A percentile compares a stretch with the other conserved stretches of the same genome.
phyloP scores from a whole-genome alignment of 116 monocot species.

The Papilionanthe hybrid region DNA sequence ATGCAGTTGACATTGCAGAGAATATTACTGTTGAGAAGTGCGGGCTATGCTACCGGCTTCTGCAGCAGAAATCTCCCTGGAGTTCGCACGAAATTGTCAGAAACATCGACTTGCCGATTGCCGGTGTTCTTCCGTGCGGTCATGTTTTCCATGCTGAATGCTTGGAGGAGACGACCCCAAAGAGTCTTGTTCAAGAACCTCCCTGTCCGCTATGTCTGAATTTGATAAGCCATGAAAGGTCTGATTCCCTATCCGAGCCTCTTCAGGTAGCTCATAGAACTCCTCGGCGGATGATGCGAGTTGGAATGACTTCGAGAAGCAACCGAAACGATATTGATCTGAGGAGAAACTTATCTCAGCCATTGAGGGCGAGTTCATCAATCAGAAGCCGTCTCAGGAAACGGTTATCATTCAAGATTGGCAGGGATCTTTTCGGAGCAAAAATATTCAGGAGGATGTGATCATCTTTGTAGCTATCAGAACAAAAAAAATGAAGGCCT shows the following conservation, averaged over 20 bases:
- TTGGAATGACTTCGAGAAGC: conserved; percentile 13
- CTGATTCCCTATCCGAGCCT: conserved; percentile 52
- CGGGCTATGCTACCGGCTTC: conserved; percentile 53
- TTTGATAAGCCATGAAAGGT: conserved; percentile 16
- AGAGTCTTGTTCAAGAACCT: conserved; percentile 59
- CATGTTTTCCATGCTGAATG: conserved; percentile 90
- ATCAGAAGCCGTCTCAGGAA: conserved; percentile 57
- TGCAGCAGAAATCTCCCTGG: conserved; percentile 80
- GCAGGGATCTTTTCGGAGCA: conserved; percentile 51
- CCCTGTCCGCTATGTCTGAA: conserved; percentile 60
- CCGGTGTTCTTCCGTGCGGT: conserved; percentile 65
- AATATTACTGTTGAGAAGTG: conserved; percentile 45
- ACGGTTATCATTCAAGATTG: conserved; percentile 51
- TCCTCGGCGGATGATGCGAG: conserved; percentile 25
- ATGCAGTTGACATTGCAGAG: conserved; percentile 43
- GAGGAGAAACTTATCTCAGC: conserved; percentile 27
- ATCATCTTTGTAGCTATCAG: neutral
- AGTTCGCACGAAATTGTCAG: conserved; percentile 53
- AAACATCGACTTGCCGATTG: conserved; percentile 57
- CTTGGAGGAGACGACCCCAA: conserved; percentile 78
- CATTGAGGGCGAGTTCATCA: conserved; percentile 24
- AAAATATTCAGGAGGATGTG: conserved; percentile 29
- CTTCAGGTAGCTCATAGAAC: conserved; percentile 45
- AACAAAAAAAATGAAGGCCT: neutral
- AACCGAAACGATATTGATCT: conserved; percentile 13